Percentiles rank a stretch among this genome's conserved stretches.
phyloP scores from a whole-genome alignment of 306 rosid genomes.

The Quercus cerris region DNA sequence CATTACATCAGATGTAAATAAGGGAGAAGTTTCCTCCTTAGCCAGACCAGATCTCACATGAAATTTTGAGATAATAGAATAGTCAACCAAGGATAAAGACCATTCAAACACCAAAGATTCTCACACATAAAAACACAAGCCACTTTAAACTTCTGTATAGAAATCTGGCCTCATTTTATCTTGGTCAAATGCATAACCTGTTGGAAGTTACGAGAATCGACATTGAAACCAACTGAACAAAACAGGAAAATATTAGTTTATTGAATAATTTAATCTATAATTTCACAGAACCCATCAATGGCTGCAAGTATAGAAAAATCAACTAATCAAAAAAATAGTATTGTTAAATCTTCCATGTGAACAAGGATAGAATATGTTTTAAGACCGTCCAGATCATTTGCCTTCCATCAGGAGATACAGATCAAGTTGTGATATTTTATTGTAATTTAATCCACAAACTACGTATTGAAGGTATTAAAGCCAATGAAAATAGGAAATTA shows the following conservation, averaged over 20 bases:
- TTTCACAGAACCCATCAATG: slow-evolving; percentile 36
- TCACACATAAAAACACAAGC: slow-evolving; percentile 33
- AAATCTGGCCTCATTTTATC: slow-evolving; percentile 31
- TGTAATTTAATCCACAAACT: slow-evolving; percentile 24
- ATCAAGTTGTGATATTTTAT: slow-evolving; percentile 23
- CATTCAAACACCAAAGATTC: slow-evolving; percentile 34
- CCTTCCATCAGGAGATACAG: slow-evolving; percentile 35
- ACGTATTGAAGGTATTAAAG: slow-evolving; percentile 16
- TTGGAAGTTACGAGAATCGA: slow-evolving; percentile 13
- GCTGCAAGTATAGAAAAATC: slow-evolving; percentile 15
- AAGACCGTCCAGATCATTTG: slow-evolving; percentile 27
- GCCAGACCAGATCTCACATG: slow-evolving; percentile 50
- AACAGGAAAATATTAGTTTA: slow-evolving; percentile 40
- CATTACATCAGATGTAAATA: slow-evolving; percentile 46
- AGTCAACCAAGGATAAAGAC: slow-evolving; percentile 40
- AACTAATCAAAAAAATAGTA: slow-evolving; percentile 12
- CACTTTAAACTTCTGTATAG: slow-evolving; percentile 34
- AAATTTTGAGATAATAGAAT: slow-evolving; percentile 34
- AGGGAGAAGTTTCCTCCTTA: slow-evolving; percentile 28
- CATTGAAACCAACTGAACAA: slow-evolving; percentile 48
- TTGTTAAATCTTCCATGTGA: slow-evolving; percentile 41
- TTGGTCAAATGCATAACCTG: slow-evolving; percentile 43
- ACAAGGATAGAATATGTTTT: slow-evolving; percentile 42
- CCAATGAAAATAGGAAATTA: slow-evolving; percentile 19
- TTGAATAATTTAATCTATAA: slow-evolving; percentile 34